Conservation (phyloP, 768 basidiomycete species). For the Leccinum longicurvipes region DNA sequence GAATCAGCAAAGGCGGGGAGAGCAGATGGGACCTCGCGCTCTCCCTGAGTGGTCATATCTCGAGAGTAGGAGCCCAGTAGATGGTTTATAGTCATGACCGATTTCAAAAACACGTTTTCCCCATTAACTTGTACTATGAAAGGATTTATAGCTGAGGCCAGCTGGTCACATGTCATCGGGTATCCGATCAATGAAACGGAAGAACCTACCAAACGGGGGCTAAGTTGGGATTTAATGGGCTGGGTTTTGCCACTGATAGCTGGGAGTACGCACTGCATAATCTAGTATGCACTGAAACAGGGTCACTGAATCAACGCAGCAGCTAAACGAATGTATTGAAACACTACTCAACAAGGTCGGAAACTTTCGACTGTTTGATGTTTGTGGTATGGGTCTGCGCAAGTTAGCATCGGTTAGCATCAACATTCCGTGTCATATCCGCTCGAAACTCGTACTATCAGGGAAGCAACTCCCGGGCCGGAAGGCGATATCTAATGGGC, state of each 20-base stretch:
- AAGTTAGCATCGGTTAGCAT: background rate
- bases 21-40: background rate
- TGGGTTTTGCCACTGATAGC: background rate
- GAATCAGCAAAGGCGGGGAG: background rate
- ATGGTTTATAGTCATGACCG: background rate
- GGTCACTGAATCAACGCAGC: background rate
- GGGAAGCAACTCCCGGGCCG: background rate
- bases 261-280: background rate
- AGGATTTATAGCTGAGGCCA: background rate
- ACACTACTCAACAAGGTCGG: background rate
- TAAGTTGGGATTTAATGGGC: background rate
- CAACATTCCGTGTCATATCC: background rate
- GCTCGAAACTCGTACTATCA: background rate
- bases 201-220: background rate
- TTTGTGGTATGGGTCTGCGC: background rate
- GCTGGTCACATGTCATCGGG: background rate
- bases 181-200: background rate
- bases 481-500: background rate
- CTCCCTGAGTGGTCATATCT: background rate
- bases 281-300: background rate
- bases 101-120: background rate
- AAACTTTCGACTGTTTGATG: background rate
- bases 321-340: background rate
- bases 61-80: background rate
- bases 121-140: background rate